These are phyloP conservation scores for Bolboschoenoplectus hybrid DNA, from an alignment of 202 grass and related monocot genomes.

Conservation along the genomic window DNA sequence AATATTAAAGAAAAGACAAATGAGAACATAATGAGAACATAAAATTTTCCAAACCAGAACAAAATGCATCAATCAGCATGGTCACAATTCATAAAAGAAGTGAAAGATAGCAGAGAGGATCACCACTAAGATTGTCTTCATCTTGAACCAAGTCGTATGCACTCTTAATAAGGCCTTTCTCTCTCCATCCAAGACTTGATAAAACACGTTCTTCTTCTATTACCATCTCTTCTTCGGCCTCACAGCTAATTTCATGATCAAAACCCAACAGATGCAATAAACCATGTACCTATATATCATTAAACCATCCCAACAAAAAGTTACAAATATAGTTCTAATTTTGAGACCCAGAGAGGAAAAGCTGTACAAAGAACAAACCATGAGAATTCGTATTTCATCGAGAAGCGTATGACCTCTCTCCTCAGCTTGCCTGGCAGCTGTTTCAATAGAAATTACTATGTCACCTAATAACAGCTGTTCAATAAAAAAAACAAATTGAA, in stretches of 20 bases:
- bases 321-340: slow-evolving; percentile 11
- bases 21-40: background rate
- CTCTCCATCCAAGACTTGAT: slow-evolving; percentile 75
- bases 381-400: slow-evolving; percentile 91
- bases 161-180: slow-evolving; percentile 84
- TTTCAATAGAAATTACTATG: slow-evolving; percentile 84
- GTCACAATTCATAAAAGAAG: slow-evolving; percentile 12
- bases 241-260: slow-evolving; percentile 79
- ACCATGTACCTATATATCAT: slow-evolving; percentile 70
- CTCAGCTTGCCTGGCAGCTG: slow-evolving; percentile 66
- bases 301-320: slow-evolving; percentile 26
- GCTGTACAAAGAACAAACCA: slow-evolving; percentile 47
- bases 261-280: slow-evolving; percentile 93
- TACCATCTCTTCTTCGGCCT: slow-evolving; percentile 89
- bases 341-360: background rate
- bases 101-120: slow-evolving; percentile 20
- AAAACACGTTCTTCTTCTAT: slow-evolving; percentile 75
- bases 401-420: slow-evolving; percentile 74
- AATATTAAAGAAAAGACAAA: background rate
- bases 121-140: slow-evolving; percentile 34
- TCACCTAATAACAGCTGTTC: slow-evolving; percentile 83
- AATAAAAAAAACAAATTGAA: slow-evolving; percentile 34
- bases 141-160: slow-evolving; percentile 55
- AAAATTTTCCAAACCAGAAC: slow-evolving; percentile 8
- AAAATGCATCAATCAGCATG: background rate